These are phyloP conservation scores for Lipomyces spencermartinsiae DNA, from an alignment of 805 yeast species.

Conservation along the genomic window DNA sequence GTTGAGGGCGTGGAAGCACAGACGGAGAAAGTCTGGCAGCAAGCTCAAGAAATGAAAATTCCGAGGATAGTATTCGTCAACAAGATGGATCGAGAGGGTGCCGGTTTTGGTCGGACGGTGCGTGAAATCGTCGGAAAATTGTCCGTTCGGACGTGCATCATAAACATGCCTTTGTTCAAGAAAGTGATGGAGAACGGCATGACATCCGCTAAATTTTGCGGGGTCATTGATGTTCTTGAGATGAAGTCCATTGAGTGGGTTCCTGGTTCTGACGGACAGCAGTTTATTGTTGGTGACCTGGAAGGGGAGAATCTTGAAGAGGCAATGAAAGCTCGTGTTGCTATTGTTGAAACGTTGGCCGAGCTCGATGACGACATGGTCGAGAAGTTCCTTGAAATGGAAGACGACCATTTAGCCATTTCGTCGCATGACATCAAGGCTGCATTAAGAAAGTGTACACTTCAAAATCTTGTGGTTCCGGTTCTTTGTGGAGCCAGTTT, in stretches of 20 bases:
- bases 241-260: constrained; percentile 60
- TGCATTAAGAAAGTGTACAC: constrained; percentile 70
- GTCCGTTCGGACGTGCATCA: constrained; percentile 71
- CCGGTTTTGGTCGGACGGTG: constrained; percentile 90
- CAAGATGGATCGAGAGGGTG: constrained; percentile 96
- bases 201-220: constrained; percentile 58
- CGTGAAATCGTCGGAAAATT: constrained; percentile 79
- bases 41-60: constrained; percentile 67
- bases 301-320: constrained; percentile 53
- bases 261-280: constrained; percentile 54
- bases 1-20: constrained; percentile 99
- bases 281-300: constrained; percentile 47
- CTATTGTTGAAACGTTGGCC: constrained; percentile 81
- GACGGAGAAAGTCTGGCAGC: constrained; percentile 96
- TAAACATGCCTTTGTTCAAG: constrained; percentile 67
- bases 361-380: constrained; percentile 81
- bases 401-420: constrained; percentile 64
- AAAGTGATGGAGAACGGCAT: constrained; percentile 22
- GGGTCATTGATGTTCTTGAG: constrained; percentile 77
- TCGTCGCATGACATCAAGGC: constrained; percentile 59
- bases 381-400: constrained; percentile 76
- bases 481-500: constrained; percentile 94
- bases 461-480: constrained; percentile 67
- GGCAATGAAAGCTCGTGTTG: constrained; percentile 64
- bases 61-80: constrained; percentile 85